A percentile compares a stretch with the other conserved stretches of the same genome.
Conservation (phyloP, 257 asterid genomes). For the Solanum habrochaites region DNA sequence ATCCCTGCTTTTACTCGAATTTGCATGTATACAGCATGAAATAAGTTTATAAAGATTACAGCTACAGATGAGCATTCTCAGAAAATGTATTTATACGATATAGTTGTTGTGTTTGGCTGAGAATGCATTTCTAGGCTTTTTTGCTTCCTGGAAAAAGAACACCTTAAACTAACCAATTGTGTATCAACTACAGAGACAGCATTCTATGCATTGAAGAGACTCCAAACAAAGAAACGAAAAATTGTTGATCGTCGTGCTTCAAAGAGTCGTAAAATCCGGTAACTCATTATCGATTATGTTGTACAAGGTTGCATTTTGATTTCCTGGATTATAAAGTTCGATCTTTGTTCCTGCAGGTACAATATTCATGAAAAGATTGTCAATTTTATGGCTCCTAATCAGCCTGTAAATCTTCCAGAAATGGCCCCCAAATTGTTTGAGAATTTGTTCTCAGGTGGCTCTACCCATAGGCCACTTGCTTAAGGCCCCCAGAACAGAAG, state of each 20-base stretch:
- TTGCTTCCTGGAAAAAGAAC: not conserved
- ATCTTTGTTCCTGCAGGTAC: slow-evolving; percentile 43
- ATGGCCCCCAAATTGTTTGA: slow-evolving; percentile 49
- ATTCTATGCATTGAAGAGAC: slow-evolving; percentile 61
- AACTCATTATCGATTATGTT: not conserved
- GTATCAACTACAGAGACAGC: slow-evolving; percentile 49
- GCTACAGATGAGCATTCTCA: not conserved
- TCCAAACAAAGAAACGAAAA: slow-evolving; percentile 83
- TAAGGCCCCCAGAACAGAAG: not conserved
- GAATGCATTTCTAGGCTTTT: not conserved
- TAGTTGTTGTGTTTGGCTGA: not conserved
- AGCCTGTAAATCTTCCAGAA: slow-evolving; percentile 41
- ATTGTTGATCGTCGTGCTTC: slow-evolving; percentile 90
- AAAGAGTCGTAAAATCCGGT: slow-evolving; percentile 92
- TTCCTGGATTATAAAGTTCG: not conserved
- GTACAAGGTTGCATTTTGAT: not conserved
- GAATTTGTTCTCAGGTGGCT: slow-evolving; percentile 31
- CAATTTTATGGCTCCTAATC: slow-evolving; percentile 84
- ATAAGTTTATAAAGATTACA: not conserved
- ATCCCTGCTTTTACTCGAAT: not conserved
- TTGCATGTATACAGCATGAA: not conserved
- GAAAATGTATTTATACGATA: not conserved
- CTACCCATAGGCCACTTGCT: not conserved
- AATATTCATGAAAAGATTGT: slow-evolving; percentile 80
- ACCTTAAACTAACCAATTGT: not conserved